A percentile compares a stretch with the other conserved stretches of the same genome.
phyloP scores from a whole-genome alignment of 208 protist species.

The Leishmania major region DNA sequence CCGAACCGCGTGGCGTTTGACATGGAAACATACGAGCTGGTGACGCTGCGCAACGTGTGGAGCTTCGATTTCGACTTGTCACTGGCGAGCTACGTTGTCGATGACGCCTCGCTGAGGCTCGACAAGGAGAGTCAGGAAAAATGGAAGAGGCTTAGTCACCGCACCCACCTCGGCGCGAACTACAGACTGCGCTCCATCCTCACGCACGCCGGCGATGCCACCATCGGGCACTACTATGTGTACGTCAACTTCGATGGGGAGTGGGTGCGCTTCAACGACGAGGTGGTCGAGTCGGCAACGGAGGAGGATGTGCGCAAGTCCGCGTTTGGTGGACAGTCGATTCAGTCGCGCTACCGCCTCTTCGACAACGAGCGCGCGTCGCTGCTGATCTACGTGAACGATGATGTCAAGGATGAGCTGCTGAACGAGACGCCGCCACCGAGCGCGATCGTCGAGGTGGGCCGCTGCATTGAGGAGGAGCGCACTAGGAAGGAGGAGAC shows the following conservation, averaged over 20 bases:
- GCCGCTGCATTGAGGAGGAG: conserved; percentile 36
- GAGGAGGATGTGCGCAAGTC: conserved; percentile 50
- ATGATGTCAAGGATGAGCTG: conserved; percentile 27
- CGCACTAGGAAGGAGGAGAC: conserved; percentile 28
- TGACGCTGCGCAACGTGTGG: conserved; percentile 90
- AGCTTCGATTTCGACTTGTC: conserved; percentile 65
- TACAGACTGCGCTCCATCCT: conserved; percentile 88
- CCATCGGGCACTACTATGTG: conserved; percentile 90
- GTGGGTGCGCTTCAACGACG: conserved; percentile 86
- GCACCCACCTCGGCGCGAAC: conserved; percentile 19
- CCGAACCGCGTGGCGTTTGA: conserved; percentile 90
- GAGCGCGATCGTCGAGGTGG: conserved; percentile 36
- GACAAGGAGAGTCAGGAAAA: conserved; percentile 62
- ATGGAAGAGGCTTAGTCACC: conserved; percentile 21
- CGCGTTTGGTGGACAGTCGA: conserved; percentile 59
- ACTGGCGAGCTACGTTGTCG: conserved; percentile 55
- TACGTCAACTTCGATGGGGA: conserved; percentile 66
- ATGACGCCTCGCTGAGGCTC: conserved; percentile 37
- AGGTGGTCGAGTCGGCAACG: conserved; percentile 51
- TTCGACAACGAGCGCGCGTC: conserved; percentile 74
- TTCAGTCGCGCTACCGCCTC: conserved; percentile 37
- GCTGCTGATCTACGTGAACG: conserved; percentile 77
- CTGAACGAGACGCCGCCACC: conserved; percentile 36
- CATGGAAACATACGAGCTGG: conserved; percentile 62
- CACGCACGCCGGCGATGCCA: conserved; percentile 78